Evolutionary conservation across 2,329 filamentous ascomycete species (phyloP), one percentile per base, ranked within the genome.

Genomic region (Didymella pomorum): DNA sequence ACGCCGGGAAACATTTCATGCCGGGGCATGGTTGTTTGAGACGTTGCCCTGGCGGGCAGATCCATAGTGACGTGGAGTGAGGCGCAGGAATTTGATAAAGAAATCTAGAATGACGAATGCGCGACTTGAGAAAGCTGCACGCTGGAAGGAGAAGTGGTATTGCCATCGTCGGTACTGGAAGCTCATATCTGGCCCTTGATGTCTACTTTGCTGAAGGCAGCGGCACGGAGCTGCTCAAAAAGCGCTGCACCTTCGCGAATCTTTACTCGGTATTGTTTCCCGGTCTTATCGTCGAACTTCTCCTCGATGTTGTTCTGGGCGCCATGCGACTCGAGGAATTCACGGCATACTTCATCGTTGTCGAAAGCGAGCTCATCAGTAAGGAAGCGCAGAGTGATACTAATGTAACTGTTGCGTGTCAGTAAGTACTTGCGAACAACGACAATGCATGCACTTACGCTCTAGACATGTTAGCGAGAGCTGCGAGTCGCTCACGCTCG

Each of bases 331-430:
- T 91, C 87, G 73, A 99, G 87, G 78, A 98, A 99, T 75, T 95
- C 90, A 61, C 90, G 90, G 63, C 93, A 93, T 80, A 96, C 92
- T 73, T 90, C 86, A 79, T 97, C 93, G 59, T 91, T 93, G 78
- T 97, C 93, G 77, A 99, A 99, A 49, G 91, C 93, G 71, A 99
- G 89, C 79, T 98, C 94, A 79, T 97, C 92, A 59, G 93, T 96
- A 71, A 99, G 86, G 80, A 96, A 97, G 66, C 92, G 90, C 66
- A 98, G 85, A 71, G 89, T 90, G 73, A 98, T 86, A 67, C 90
- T 91, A 81, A 96, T 96, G 82, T 97, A 98, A 74, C 95, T 99
- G 71, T 28, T 16, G 18, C 25, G 33, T 20, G 75, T 90, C 80
- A 89, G 85, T 69, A 70, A 26, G 23, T n/a, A 4, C 35, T 11